Evolutionary conservation across 2,329 filamentous ascomycete genomes (phyloP), one percentile per base, ranked within the genome.

Genomic region (Ploettnerulaceae sp.): DNA sequence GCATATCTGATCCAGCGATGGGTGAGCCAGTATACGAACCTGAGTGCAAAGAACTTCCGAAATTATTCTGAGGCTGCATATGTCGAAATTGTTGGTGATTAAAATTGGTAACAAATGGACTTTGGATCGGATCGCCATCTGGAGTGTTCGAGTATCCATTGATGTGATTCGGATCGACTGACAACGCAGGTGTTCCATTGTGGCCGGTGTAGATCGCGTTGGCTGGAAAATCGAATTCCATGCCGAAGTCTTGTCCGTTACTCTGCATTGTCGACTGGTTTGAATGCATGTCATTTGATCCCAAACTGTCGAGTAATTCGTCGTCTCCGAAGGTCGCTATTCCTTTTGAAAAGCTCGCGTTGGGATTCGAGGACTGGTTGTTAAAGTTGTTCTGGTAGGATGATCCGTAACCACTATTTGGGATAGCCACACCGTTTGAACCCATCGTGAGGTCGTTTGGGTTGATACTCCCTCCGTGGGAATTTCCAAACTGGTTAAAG

Each of bases 61-160:
- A 77, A 12, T 74, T 70, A 44, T 77, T 73, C 12, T 73, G 71
- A 61, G 72, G 74, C 44, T 81, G 77, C 59, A 85, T 82, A 48
- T 79, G 77, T 34, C 85, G 80, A 65, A 89, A 94, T 55, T 89
- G 86, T 26, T 75, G 75, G 61, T 86, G 85, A 67, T 82, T 84
- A 71, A 90, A 93, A 61, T 77, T 82, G 57, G 85, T 79, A 32
- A 86, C 77, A 61, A 89, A 96, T 0, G 91, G 91, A 60, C 89
- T 96, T 62, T 94, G 87, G 51, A 95, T 91, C 5, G 91, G 89
- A 43, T 89, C 85, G 42, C 89, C 89, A 51, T 97, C 91, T 3
- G 91, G 90, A 2, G 90, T 95, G 64, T 87, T 88, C 15, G 91
- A 95, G 67, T 86, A 97, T 52, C 88, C 81, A 61, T 86, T 84